Percentiles rank a stretch among this genome's conserved stretches.
These are phyloP conservation scores for Haplographium delicatum DNA, from an alignment of 495 filamentous ascomycete genomes.

Conservation along the genomic window DNA sequence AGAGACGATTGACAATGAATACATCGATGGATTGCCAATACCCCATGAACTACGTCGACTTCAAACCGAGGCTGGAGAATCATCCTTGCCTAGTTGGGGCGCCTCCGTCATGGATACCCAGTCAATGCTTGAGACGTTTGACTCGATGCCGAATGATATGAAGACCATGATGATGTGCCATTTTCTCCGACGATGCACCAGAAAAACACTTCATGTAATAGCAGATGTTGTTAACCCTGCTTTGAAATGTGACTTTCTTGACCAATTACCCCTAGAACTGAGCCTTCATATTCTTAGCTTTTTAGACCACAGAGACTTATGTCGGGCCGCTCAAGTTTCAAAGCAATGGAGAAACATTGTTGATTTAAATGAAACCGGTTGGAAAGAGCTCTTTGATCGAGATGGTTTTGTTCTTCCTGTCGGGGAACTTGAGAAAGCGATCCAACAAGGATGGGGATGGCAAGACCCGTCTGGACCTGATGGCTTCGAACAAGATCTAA, in stretches of 20 bases:
- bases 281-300: conserved; percentile 83
- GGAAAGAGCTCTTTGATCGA: conserved; percentile 86
- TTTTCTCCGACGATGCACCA: conserved; percentile 78
- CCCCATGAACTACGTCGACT: background rate
- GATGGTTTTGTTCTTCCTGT: conserved; percentile 75
- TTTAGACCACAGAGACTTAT: conserved; percentile 82
- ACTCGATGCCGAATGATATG: conserved; percentile 79
- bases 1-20: conserved; percentile 20
- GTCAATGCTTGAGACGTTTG: conserved; percentile 82
- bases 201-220: conserved; percentile 86
- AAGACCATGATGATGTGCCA: conserved; percentile 96
- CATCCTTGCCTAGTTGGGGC: conserved; percentile 45
- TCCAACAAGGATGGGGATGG: conserved; percentile 98
- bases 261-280: conserved; percentile 77
- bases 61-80: conserved; percentile 10
- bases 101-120: conserved; percentile 54
- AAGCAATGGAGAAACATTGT: conserved; percentile 88
- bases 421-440: conserved; percentile 80
- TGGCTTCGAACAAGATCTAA: conserved; percentile 77
- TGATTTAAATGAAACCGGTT: conserved; percentile 88
- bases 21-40: conserved; percentile 13
- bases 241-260: conserved; percentile 90
- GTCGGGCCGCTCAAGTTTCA: conserved; percentile 87
- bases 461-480: conserved; percentile 74
- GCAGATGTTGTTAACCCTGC: conserved; percentile 92